phyloP scores from a whole-genome alignment of 148 eudicot species.

The Hydrangea macrophylla region DNA sequence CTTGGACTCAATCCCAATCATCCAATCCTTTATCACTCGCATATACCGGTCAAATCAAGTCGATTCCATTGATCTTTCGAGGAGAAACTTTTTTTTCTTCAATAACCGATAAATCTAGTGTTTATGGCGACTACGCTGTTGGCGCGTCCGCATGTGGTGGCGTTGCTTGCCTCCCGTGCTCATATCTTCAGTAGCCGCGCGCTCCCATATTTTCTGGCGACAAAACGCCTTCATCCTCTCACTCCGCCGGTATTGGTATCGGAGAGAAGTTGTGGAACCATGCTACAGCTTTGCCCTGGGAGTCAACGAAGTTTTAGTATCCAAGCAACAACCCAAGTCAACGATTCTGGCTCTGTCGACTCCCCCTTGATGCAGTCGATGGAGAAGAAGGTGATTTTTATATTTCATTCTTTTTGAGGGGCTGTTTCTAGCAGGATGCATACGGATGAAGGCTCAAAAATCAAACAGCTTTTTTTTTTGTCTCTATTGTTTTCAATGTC shows the following conservation, averaged over 20 bases:
- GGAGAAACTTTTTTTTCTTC: no score
- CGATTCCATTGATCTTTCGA: no score
- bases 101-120: no score
- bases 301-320: slow-evolving; percentile 30
- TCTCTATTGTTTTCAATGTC: no score
- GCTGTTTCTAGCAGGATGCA: no score
- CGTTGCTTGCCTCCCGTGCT: slow-evolving; percentile 4
- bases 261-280: not conserved
- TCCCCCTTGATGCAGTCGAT: slow-evolving; percentile 62
- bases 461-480: no score
- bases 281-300: not conserved
- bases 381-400: slow-evolving; percentile 50
- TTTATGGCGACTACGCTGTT: slow-evolving; percentile 20
- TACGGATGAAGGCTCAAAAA: no score
- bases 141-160: slow-evolving; percentile 21
- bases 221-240: not conserved
- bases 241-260: not conserved
- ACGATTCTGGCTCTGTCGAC: slow-evolving; percentile 49
- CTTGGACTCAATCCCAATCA: no score
- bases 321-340: slow-evolving; percentile 36
- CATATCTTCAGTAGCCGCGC: not conserved
- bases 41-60: no score
- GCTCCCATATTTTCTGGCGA: slow-evolving; percentile 9
- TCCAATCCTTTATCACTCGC: no score
- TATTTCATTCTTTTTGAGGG: no score